A percentile compares a stretch with the other conserved stretches of the same genome.
Evolutionary conservation across 805 yeast genomes (phyloP).

Genomic region (Yarrowia bubula): DNA sequence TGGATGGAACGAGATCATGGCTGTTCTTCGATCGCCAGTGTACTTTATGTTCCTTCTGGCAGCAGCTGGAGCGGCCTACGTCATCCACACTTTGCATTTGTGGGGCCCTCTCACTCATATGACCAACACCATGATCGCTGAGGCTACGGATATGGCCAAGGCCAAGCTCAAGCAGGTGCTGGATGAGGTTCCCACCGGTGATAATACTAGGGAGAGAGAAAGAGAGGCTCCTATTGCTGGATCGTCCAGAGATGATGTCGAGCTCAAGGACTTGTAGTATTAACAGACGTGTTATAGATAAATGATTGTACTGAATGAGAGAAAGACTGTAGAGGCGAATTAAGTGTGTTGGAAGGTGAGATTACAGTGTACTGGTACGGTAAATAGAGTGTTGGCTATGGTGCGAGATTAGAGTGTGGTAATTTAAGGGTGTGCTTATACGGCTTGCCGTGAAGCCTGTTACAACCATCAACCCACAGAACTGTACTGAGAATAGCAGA

Average conservation of each 20-base stretch:
- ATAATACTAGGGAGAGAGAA: background rate
- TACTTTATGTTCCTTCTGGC: conserved; percentile 59
- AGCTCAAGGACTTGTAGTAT: conserved; percentile 14
- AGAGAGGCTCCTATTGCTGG: background rate
- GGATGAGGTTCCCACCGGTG: conserved; percentile 34
- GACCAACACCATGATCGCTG: conserved; percentile 55
- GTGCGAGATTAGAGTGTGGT: no score
- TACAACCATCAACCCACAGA: no score
- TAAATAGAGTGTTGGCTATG: no score
- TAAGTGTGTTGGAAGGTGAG: no score
- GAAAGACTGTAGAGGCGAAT: no score
- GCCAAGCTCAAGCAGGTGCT: conserved; percentile 58
- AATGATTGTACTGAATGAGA: background rate
- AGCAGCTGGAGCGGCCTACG: conserved; percentile 58
- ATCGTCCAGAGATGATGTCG: background rate
- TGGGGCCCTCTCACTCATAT: conserved; percentile 73
- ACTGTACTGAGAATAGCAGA: no score
- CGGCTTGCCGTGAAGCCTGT: no score
- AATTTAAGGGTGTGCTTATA: no score
- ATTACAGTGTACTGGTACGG: no score
- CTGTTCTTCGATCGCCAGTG: conserved; percentile 82
- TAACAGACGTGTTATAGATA: background rate
- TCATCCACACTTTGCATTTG: conserved; percentile 67
- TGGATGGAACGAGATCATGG: conserved; percentile 96
- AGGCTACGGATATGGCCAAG: conserved; percentile 57